Evolutionary conservation across 805 yeast genomes (phyloP), one percentile per base, ranked within the genome.

Genomic region (Suhomyces sp.): DNA sequence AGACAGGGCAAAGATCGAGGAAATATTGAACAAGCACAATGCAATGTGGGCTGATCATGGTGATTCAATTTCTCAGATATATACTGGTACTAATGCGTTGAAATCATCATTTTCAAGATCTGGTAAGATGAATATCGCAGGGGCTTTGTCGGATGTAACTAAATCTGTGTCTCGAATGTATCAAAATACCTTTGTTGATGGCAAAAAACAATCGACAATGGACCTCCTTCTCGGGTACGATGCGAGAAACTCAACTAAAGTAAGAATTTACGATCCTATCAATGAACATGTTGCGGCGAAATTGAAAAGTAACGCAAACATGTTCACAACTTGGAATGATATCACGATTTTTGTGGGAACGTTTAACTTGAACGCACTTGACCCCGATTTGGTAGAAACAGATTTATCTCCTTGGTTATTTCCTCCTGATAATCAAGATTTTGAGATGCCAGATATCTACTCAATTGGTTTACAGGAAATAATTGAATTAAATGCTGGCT

Each of bases 111-210:
- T 87, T 63, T 89, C 98, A 1, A 81, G 99, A 64, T 85, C 89
- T 25, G 99, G 99, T 21, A 93, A 92, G 62, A 91, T 92, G 97
- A 90, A 93, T 43, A 72, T 94, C 50, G 98, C 98, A 0, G 97
- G 98, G 33, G 97, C 97, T 0, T 70, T 94, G n/a, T 87, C 97
- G 0, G 99, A 94, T 71, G 97, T 96, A 3, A 91, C 98, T 1
- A 94, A 94, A 69, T 89, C 97, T 0, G 97, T 94, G 7, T 86
- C 96, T 41, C 79, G 99, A 68, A 84, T 94, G 82, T 94, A 94
- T 67, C 93, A 94, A 65, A 94, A 94, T 71, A 93, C 96, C 57
- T 94, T 94, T 69, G 92, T 90, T 61, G 99, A 94, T 69, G 88
- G 88, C 60, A 85, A 84, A 43, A 88, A 91, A 55, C 99, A 94